Conservation (phyloP, 2,329 filamentous ascomycete genomes). For the Acrodontium crateriforme region DNA sequence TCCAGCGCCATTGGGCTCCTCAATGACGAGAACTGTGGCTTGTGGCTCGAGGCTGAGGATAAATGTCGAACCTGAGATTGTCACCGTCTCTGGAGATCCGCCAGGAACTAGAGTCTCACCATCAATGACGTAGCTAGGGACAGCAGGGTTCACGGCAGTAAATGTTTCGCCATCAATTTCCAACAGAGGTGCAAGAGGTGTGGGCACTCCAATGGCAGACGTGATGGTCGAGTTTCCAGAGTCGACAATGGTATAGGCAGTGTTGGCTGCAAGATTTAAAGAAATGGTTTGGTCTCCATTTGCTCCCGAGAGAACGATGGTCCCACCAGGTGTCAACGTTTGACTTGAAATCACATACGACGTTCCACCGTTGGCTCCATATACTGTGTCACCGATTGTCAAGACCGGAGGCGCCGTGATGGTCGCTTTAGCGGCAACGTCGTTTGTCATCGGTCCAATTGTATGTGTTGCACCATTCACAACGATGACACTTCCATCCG, state of each 20-base stretch:
- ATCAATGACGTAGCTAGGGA: slow-evolving; percentile 25
- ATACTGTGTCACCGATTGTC: slow-evolving; percentile 15
- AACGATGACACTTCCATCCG: slow-evolving; percentile 1
- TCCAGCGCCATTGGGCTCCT: slow-evolving; percentile 18
- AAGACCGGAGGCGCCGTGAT: slow-evolving; percentile 19
- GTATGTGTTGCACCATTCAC: not conserved
- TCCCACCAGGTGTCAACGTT: too few species aligned
- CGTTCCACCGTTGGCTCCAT: slow-evolving; percentile 13
- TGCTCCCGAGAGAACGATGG: slow-evolving; percentile 11
- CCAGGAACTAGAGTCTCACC: slow-evolving; percentile 26
- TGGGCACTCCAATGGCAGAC: slow-evolving; percentile 13
- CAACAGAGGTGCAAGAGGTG: slow-evolving; percentile 17
- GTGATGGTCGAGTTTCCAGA: slow-evolving; percentile 14
- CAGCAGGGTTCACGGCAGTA: slow-evolving; percentile 18
- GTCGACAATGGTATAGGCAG: slow-evolving; percentile 9
- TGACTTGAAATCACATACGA: too few species aligned
- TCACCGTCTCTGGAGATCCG: slow-evolving; percentile 17
- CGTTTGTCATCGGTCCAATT: too few species aligned
- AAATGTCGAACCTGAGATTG: slow-evolving; percentile 14
- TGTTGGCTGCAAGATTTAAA: slow-evolving; percentile 22
- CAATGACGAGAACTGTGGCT: slow-evolving; percentile 25
- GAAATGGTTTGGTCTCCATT: slow-evolving; percentile 19
- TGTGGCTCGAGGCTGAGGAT: slow-evolving; percentile 21
- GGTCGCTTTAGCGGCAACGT: slow-evolving; percentile 5
- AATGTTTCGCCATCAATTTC: slow-evolving; percentile 19